phyloP scores from a whole-genome alignment of 2,329 filamentous ascomycete species.

The Fonsecaea nubica region DNA sequence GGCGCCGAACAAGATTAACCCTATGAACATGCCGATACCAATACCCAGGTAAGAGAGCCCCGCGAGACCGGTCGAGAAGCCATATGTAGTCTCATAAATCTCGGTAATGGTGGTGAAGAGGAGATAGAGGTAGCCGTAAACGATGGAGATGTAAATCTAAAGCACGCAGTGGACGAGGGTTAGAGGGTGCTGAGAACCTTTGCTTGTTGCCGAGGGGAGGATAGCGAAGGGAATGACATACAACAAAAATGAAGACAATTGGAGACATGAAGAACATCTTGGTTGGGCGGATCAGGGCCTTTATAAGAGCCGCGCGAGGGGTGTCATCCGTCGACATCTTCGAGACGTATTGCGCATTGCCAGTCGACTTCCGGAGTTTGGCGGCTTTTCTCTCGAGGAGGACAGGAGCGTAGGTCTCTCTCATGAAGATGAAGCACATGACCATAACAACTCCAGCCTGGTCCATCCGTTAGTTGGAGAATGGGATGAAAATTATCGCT shows the following conservation, averaged over 20 bases:
- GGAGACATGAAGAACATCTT: conserved; percentile 62
- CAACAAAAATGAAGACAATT: conserved; percentile 58
- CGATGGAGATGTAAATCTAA: conserved; percentile 56
- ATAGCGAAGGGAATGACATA: conserved; percentile 38
- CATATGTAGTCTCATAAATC: conserved; percentile 65
- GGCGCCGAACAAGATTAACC: conserved; percentile 52
- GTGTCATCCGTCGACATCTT: conserved; percentile 7
- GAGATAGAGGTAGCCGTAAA: conserved; percentile 67
- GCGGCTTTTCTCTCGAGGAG: conserved; percentile 64
- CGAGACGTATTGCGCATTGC: conserved; percentile 51
- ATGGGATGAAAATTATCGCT: background rate
- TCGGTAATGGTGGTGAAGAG: conserved; percentile 65
- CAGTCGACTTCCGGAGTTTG: conserved; percentile 45
- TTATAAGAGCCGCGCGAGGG: conserved; percentile 10
- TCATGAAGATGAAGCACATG: conserved; percentile 61
- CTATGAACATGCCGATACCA: conserved; percentile 64
- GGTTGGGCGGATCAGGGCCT: conserved; percentile 58
- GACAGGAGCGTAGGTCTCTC: conserved; percentile 67
- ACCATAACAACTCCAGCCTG: conserved; percentile 57
- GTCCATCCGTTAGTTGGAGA: background rate
- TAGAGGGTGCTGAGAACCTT: background rate
- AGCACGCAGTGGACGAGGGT: background rate
- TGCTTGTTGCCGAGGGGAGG: conserved; percentile 31
- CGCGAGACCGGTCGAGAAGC: conserved; percentile 58
- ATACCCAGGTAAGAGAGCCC: conserved; percentile 66